Base-by-base conservation (phyloP, 805 yeast species). In the Blastobotrys peoriensis region DNA sequence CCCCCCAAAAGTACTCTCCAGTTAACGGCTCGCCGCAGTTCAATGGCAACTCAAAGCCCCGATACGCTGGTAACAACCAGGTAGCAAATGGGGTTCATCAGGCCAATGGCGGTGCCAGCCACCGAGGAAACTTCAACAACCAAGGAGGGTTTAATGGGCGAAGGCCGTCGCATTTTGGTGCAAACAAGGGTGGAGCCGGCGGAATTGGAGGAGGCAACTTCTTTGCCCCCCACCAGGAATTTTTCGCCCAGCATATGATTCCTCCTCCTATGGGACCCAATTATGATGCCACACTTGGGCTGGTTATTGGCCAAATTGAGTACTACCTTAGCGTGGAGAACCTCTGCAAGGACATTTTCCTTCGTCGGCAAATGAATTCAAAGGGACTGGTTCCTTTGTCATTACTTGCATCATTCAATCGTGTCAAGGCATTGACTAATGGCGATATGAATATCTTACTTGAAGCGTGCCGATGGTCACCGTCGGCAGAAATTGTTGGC, bases 261-360 rank as follows among this genome's bases (percentile, higher is more conserved):
- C 51, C 18, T 47, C 58, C 18, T 43, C 44, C 30, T 25, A 25
- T 25, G 8, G 30, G 30, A 25, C 30, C 30, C n/a, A 51, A 50
- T 33, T 52, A 44, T 41, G 57, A 49, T 30, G 51, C 51, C 27
- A 42, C 54, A 27, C 33, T 64, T 41, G 48, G 52, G 28, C 41
- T 59, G 30, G 64, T 73, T 25, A 60, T 75, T 5, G 63, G 62
- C 63, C 98, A 89, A 70, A 70, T 91, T 42, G 93, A 86, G 61
- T 93, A 93, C 70, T 93, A 93, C 65, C 85, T 93, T 68, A 82
- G 94, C 23, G 71, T 81, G 41, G 95, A 87, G 56, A 93, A 93
- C 65, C 73, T 93, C 65, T 71, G 83, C 55, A 85, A 87, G 66
- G 98, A 93, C 67, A 69, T 81, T 41, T 91, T 68, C 61, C 72